Base-by-base conservation (phyloP, 1,284 basidiomycete species). In the Tranzscheliella williamsii region DNA sequence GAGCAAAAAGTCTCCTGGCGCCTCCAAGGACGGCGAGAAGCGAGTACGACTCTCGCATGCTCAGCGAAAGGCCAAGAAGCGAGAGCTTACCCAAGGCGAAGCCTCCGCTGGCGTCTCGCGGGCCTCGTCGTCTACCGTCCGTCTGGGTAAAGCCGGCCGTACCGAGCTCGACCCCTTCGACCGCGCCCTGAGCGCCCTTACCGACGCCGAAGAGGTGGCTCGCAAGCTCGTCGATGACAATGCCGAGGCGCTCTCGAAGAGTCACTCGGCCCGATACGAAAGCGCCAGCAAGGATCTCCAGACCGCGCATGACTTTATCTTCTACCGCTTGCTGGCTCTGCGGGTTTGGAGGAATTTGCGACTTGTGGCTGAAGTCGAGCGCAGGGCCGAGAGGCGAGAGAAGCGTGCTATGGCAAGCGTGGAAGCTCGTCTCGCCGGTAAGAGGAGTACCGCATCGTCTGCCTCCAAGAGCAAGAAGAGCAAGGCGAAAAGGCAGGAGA, bases 81-180 rank as follows among this genome's bases (percentile, higher is more conserved):
- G 69, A 26, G 63, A 63, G 17, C 42, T 54, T 13, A n/a, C 27
- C 27, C 11, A 29, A 11, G 27, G 11, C 27, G 27, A 29, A 29
- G 27, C 27, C n/a, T 8, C 11, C 17, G 32, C 32, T 9, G 12
- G 13, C 32, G 18, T 8, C 32, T 9, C 32, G 8, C 32, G 32
- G 15, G 41, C 56, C 35, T 47, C 52, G 24, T 38, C 48, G 21
- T 42, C 61, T 23, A 50, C 48, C 20, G 51, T 32, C 13, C 38
- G 48, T 12, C 38, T 54, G 13, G 50, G 56, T 30, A 50, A 56
- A 30, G 50, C 44, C 35, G 55, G 67, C 16, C 55, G 53, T 23
- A 69, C 62, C 34, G 61, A 67, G 48, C 56, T 72, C 20, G 74
- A 74, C 35, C 72, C 73, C 27, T 77, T 68, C 54, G 75, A 77